A percentile compares a stretch with the other conserved stretches of the same genome.
These are phyloP conservation scores for Inonotus obliquus DNA, from an alignment of 1,284 basidiomycete genomes.

Conservation along the genomic window DNA sequence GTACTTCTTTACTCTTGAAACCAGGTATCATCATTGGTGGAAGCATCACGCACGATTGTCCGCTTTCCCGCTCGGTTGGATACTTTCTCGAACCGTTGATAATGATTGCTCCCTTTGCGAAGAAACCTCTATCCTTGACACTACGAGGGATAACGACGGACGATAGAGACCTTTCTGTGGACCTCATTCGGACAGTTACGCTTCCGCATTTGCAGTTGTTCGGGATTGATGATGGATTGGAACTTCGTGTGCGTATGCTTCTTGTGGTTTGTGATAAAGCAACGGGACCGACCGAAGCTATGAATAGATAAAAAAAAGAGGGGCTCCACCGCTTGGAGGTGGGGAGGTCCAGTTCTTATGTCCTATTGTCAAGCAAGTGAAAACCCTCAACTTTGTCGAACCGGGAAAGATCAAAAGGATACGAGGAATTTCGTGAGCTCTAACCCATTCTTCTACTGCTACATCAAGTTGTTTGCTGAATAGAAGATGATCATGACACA, in stretches of 20 bases:
- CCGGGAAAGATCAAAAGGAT: conserved; percentile 91
- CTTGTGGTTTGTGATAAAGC: neutral
- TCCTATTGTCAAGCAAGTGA: conserved; percentile 85
- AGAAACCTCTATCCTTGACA: conserved; percentile 80
- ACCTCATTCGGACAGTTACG: conserved; percentile 89
- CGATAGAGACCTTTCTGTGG: conserved; percentile 83
- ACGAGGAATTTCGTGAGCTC: conserved; percentile 85
- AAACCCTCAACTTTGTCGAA: conserved; percentile 89
- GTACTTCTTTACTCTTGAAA: conserved; percentile 86
- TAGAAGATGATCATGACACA: conserved; percentile 29
- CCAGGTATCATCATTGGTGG: conserved; percentile 93
- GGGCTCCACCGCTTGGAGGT: conserved; percentile 87
- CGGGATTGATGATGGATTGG: conserved; percentile 82
- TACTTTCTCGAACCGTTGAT: conserved; percentile 93
- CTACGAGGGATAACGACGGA: conserved; percentile 90
- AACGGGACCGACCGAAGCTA: neutral
- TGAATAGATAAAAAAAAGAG: conserved; percentile 84
- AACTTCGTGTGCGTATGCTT: conserved; percentile 58
- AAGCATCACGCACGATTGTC: conserved; percentile 79
- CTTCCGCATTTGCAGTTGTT: conserved; percentile 90
- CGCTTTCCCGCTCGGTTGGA: conserved; percentile 81
- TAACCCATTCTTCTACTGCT: conserved; percentile 1
- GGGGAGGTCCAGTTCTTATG: conserved; percentile 94
- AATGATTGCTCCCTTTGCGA: conserved; percentile 91
- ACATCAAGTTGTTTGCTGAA: too few relatives aligned